Evolutionary conservation across 257 asterid species (phyloP).

Genomic region (Solanum chilense): DNA sequence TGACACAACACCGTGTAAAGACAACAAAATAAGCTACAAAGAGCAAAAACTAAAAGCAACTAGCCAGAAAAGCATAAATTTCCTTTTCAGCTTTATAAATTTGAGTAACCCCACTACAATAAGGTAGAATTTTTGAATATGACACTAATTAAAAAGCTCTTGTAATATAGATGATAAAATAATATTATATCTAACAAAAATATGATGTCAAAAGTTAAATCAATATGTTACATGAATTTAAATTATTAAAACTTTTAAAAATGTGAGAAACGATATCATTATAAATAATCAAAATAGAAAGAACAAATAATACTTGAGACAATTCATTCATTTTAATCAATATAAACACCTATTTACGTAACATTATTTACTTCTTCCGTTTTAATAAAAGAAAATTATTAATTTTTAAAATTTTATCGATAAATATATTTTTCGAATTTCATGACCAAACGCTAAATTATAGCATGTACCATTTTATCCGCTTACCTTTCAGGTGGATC

Average conservation of each 20-base stretch:
- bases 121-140: background rate
- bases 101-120: background rate
- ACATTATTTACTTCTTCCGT: too few species aligned
- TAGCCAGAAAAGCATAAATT: background rate
- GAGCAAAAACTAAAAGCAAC: background rate
- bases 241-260: background rate
- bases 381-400: too few species aligned
- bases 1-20: background rate
- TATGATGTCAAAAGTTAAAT: background rate
- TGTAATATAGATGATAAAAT: background rate
- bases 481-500: background rate
- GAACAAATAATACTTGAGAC: background rate
- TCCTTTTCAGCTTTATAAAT: background rate
- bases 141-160: background rate
- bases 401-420: background rate
- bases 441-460: background rate
- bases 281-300: background rate
- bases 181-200: background rate
- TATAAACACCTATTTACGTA: background rate
- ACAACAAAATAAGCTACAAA: background rate
- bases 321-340: background rate
- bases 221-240: background rate
- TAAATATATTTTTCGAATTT: too few species aligned
- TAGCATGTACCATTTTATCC: slow-evolving; percentile 1
- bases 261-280: background rate